Base-by-base conservation (phyloP, 768 basidiomycete species). In the Mycena indigotica region DNA sequence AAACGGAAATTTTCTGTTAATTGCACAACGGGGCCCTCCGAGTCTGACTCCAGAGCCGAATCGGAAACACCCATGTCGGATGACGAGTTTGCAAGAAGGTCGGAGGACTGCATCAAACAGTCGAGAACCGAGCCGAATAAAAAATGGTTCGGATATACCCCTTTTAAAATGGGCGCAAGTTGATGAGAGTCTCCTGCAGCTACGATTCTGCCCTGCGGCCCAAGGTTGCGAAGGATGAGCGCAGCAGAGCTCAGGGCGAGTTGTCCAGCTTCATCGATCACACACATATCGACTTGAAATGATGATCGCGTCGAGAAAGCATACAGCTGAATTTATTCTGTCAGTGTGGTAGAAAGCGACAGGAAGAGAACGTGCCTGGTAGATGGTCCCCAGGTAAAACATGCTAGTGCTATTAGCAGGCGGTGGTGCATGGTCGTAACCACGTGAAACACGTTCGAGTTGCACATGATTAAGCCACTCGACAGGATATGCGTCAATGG, bases 181-280 rank as follows among this genome's bases (percentile, higher is more conserved):
- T 82, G 81, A 54, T 82, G 78, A 0, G 79, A 80, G 62, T 83
- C 81, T 12, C 81, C 81, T 21, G 81, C 79, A 45, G 81, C 69
- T 19, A 83, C 72, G 21, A 83, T 73, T 21, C 76, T 71, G 5
- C 78, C 78, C 2, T 60, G 58, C 1, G 70, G 60, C 15, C 65
- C 64, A 5, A 83, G 70, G 17, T 74, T 73, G 13, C 80, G 73
- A 29, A 82, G 66, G 2, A 81, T 80, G 4, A 83, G 66, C 5
- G 80, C 73, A 8, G 79, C 69, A 4, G 76, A 73, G 32, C 74
- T 74, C n/a, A 83, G 64, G 1, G 78, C 72, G 4, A 83, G 74
- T 65, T 83, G 81, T 6, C 80, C 79, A 2, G 80, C 81, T 67
- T 83, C 81, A 57, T 83, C 81, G 21, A 80, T 72, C 24, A 81